A percentile compares a stretch with the other conserved stretches of the same genome.
Conservation (phyloP, 805 yeast genomes). For the Candida fluviatilis region DNA sequence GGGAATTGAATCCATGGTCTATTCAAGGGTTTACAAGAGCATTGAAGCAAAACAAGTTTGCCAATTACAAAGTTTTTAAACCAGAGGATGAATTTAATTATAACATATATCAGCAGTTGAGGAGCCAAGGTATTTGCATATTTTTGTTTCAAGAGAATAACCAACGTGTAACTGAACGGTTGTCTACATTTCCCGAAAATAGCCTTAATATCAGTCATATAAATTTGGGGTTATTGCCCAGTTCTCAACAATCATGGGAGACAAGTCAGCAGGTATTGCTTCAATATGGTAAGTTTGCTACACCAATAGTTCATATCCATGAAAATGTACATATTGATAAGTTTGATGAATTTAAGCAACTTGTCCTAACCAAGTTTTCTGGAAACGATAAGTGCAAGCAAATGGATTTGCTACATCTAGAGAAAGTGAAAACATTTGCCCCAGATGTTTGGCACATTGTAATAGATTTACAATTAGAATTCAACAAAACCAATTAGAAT, state of each 20-base stretch:
- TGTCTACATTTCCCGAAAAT: constrained; percentile 14
- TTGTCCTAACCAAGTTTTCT: constrained; percentile 14
- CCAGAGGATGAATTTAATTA: constrained; percentile 24
- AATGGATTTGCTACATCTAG: constrained; percentile 38
- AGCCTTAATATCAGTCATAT: constrained; percentile 48
- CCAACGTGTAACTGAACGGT: constrained; percentile 43
- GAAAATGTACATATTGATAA: constrained; percentile 58
- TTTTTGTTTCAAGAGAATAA: constrained; percentile 66
- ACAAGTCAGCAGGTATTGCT: constrained; percentile 29
- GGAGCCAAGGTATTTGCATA: constrained; percentile 21
- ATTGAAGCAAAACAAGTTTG: constrained; percentile 40
- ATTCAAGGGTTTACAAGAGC: constrained; percentile 66
- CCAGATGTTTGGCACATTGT: constrained; percentile 84
- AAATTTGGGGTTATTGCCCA: constrained; percentile 76
- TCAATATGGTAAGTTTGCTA: constrained; percentile 3
- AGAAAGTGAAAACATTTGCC: constrained; percentile 77
- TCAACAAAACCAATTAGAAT: too few relatives aligned
- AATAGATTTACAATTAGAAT: constrained; percentile 17
- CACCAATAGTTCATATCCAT: constrained; percentile 56
- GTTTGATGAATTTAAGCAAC: constrained; percentile 27
- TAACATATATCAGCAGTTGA: constrained; percentile 13
- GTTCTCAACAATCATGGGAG: constrained; percentile 61
- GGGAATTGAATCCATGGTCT: constrained; percentile 88
- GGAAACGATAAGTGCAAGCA: background rate
- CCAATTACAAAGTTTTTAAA: constrained; percentile 25